Conservation (phyloP, 495 filamentous ascomycete species). For the Pseudevernia furfuracea region DNA sequence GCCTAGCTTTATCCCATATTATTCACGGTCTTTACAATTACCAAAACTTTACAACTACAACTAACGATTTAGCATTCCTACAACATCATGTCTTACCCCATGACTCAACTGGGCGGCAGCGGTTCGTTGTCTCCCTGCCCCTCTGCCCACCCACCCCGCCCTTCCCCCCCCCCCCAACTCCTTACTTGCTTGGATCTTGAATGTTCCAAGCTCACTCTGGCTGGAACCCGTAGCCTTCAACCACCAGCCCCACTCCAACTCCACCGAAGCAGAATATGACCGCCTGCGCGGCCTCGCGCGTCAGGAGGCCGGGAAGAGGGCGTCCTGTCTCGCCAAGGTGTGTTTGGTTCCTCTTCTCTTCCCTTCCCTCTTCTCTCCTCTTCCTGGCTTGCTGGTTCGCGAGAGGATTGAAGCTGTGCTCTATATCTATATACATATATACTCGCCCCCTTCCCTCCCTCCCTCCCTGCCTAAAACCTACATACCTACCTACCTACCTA, state of each 20-base stretch:
- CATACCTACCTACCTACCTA: neutral
- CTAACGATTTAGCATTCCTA: too few relatives aligned
- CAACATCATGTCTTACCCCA: slow-evolving; percentile 50
- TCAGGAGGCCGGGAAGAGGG: slow-evolving; percentile 66
- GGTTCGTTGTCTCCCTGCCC: slow-evolving; percentile 34
- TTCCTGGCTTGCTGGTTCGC: too few relatives aligned
- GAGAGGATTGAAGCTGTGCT: too few relatives aligned
- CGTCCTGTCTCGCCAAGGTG: slow-evolving; percentile 66
- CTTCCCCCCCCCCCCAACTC: too few relatives aligned
- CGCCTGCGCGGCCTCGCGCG: slow-evolving; percentile 78
- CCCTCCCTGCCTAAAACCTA: neutral
- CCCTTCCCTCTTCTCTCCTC: neutral
- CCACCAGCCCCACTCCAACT: slow-evolving; percentile 54
- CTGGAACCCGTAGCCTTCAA: slow-evolving; percentile 7
- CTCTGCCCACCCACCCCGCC: neutral
- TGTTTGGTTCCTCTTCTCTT: slow-evolving; percentile 8
- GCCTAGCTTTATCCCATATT: neutral
- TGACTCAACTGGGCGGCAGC: slow-evolving; percentile 55
- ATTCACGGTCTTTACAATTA: slow-evolving; percentile 11
- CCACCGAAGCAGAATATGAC: slow-evolving; percentile 83
- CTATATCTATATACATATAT: too few relatives aligned
- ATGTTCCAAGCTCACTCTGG: too few relatives aligned
- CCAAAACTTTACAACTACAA: too few relatives aligned
- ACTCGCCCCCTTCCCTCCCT: neutral
- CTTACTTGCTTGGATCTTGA: too few relatives aligned